These are phyloP conservation scores for Dioscorea zingiberensis DNA, from an alignment of 106 monocot species.

Conservation along the genomic window DNA sequence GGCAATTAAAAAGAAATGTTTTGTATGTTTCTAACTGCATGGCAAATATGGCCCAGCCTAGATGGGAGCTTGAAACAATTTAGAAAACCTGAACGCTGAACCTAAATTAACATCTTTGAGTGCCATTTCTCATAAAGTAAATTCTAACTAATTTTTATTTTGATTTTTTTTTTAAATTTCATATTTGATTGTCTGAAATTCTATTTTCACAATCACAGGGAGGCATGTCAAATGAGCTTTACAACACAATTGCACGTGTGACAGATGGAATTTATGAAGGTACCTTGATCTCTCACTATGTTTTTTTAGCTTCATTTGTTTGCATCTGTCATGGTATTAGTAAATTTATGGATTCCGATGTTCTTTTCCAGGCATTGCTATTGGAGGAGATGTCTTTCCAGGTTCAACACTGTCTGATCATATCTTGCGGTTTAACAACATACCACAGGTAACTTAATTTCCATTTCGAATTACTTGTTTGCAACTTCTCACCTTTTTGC, in stretches of 20 bases:
- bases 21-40: no score
- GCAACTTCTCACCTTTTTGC: no score
- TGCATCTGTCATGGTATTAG: neutral
- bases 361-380: conserved; percentile 61
- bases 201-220: conserved; percentile 43
- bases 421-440: conserved; percentile 88
- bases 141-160: no score
- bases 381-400: conserved; percentile 99
- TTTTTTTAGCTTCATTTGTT: neutral
- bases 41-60: no score
- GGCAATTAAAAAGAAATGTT: no score
- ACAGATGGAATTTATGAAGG: conserved; percentile 99
- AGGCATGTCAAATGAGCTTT: conserved; percentile 97
- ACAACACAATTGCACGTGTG: conserved; percentile 95
- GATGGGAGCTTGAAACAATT: no score
- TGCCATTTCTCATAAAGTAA: no score
- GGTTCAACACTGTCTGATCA: conserved; percentile 99
- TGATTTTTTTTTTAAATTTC: no score
- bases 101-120: no score
- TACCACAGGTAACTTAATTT: conserved; percentile 70
- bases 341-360: neutral
- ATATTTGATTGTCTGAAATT: neutral
- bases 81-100: no score
- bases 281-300: conserved; percentile 5
- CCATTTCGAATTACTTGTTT: neutral